Base-by-base conservation (phyloP, 164 flowering plant genomes). In the Santalum album region DNA sequence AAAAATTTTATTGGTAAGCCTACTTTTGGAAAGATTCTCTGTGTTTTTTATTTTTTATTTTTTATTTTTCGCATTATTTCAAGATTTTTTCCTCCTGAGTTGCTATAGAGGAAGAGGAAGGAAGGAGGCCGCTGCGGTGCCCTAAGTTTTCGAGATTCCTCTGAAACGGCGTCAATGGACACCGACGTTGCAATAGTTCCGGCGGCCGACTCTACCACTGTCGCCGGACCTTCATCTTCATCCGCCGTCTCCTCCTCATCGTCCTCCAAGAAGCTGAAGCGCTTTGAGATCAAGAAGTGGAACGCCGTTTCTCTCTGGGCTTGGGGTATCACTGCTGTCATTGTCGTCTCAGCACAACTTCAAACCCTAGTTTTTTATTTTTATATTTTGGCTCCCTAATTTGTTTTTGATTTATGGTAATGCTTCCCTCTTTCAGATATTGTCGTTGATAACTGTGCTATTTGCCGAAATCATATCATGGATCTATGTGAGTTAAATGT, bases 271-370 rank as follows among this genome's bases (percentile, higher is more conserved):
- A 84, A 76, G 26, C 75, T 83, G 5, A 87, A 84, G 74, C 73
- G 78, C 0, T 84, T 87, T 60, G 91, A 87, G 58, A 82, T 84
- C 69, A 87, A 87, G 53, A 87, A 87, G 77, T 87, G 91, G 91
- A 87, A 81, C 56, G 89, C 89, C 21, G 95, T 84, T n/a, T 46
- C 95, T 20, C 82, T 87, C 42, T 87, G 91, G 91, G 91, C 91
- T 10, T 87, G 91, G 95, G 95, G 88, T 84, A 20, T 10, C 21
- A 44, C 25, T 16, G 3, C 5, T n/a, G 2, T 19, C 50, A 5
- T 46, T 46, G 4, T 7, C 10, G 12, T 20, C 23, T 19, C 50
- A 0, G 9, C 19, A 14, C 20, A 48, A 40, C 34, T 66, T 57
- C 65, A 66, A 62, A 53, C 59, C 58, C 44, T 60, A 38, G 20